Evolutionary conservation across 1,139 yeast species (phyloP).

Genomic region (Pichia inconspicua): DNA sequence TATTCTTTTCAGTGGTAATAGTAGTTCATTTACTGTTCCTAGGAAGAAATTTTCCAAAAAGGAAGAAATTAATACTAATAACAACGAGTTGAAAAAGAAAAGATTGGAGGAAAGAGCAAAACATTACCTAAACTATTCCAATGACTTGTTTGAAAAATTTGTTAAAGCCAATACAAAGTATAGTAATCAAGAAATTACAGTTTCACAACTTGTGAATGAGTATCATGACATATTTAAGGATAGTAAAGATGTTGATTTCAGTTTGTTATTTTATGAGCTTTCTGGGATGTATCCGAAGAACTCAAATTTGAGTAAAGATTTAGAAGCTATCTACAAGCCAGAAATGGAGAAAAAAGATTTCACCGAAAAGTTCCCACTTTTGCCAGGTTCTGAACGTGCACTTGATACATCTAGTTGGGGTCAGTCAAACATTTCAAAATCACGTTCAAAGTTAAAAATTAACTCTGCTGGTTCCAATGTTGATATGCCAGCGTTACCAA

Average conservation of each 20-base stretch:
- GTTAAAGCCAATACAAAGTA: slow-evolving; percentile 41
- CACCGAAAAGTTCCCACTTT: slow-evolving; percentile 49
- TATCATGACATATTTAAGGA: slow-evolving; percentile 49
- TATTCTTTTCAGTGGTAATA: slow-evolving; percentile 32
- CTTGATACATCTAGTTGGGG: slow-evolving; percentile 22
- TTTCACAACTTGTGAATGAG: slow-evolving; percentile 40
- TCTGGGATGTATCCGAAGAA: slow-evolving; percentile 44
- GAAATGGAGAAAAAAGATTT: slow-evolving; percentile 15
- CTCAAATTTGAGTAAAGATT: slow-evolving; percentile 29
- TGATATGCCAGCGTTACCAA: slow-evolving; percentile 17
- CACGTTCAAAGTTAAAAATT: slow-evolving; percentile 2
- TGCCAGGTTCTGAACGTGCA: slow-evolving; percentile 30
- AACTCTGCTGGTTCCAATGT: neutral
- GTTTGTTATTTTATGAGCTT: slow-evolving; percentile 48
- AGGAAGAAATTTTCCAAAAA: slow-evolving; percentile 5
- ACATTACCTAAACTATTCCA: slow-evolving; percentile 57
- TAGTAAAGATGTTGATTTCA: slow-evolving; percentile 38
- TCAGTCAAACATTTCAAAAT: slow-evolving; percentile 1
- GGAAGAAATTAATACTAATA: neutral
- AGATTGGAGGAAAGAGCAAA: slow-evolving; percentile 82
- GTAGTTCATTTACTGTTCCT: slow-evolving; percentile 53
- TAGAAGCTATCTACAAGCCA: slow-evolving; percentile 21
- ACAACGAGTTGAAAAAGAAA: slow-evolving; percentile 34
- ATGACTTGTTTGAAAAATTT: slow-evolving; percentile 42
- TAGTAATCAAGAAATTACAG: slow-evolving; percentile 37